Evolutionary conservation across 805 yeast genomes (phyloP).

Genomic region (Komagataella pseudopastoris): DNA sequence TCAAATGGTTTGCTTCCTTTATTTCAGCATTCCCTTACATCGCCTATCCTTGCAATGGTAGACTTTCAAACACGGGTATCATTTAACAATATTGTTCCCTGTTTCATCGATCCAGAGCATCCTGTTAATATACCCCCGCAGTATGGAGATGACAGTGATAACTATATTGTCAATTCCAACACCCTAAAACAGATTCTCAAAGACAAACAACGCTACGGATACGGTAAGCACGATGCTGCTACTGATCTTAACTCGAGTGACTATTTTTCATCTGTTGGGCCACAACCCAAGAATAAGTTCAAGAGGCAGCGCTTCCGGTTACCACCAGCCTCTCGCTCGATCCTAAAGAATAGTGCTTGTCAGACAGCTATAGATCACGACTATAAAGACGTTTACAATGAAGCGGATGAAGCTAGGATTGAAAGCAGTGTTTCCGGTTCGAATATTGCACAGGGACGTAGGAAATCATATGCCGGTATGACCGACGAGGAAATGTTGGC

Average conservation of each 20-base stretch:
- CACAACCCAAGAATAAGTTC: conserved; percentile 1
- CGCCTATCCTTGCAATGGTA: neutral
- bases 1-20: neutral
- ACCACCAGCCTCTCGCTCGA: conserved; percentile 1
- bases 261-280: conserved; percentile 8
- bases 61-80: conserved; percentile 19
- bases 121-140: conserved; percentile 9
- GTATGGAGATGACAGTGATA: conserved; percentile 3
- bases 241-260: conserved; percentile 8
- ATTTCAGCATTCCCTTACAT: neutral
- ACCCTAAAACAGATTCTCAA: conserved; percentile 1
- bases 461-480: conserved; percentile 37
- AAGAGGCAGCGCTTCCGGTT: conserved; percentile 3
- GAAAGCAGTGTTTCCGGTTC: neutral
- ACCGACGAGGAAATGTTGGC: conserved; percentile 40
- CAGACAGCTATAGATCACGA: conserved; percentile 1
- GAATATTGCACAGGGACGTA: conserved; percentile 4
- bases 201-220: conserved; percentile 5
- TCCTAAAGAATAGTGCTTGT: conserved; percentile 1
- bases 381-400: conserved; percentile 1
- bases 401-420: conserved; percentile 2
- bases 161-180: conserved; percentile 2
- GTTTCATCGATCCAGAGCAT: conserved; percentile 10
- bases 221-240: conserved; percentile 7
- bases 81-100: conserved; percentile 26